Conservation (phyloP, 1,139 yeast genomes). For the Protomyces gravidus region DNA sequence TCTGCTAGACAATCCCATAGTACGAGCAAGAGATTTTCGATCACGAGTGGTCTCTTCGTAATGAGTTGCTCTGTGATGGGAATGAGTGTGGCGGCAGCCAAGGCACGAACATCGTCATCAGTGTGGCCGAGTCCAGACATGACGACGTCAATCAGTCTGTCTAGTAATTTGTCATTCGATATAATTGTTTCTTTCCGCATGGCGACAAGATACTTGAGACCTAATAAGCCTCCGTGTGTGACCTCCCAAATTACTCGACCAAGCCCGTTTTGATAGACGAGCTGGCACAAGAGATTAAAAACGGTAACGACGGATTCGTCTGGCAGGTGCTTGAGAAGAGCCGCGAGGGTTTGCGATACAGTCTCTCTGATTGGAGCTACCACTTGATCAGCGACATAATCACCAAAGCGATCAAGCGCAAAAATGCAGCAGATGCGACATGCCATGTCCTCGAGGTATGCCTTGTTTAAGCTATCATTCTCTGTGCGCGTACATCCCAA, state of each 20-base stretch:
- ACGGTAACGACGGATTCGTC: constrained; percentile 53
- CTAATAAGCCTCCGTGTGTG: constrained; percentile 96
- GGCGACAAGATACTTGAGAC: constrained; percentile 85
- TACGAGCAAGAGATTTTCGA: constrained; percentile 64
- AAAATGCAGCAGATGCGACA: constrained; percentile 81
- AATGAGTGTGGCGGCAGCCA: constrained; percentile 85
- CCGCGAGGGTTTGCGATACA: constrained; percentile 91
- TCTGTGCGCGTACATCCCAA: constrained; percentile 57
- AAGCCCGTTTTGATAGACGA: constrained; percentile 62
- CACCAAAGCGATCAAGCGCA: constrained; percentile 93
- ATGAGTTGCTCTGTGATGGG: constrained; percentile 89
- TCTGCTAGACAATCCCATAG: constrained; percentile 86
- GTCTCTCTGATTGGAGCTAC: constrained; percentile 98
- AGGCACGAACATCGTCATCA: constrained; percentile 96
- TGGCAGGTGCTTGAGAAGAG: constrained; percentile 68
- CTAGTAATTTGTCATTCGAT: constrained; percentile 55
- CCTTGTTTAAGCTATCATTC: constrained; percentile 61
- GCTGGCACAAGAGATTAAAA: constrained; percentile 60
- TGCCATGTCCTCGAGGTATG: constrained; percentile 80
- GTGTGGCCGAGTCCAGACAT: constrained; percentile 72
- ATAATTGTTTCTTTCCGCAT: constrained; percentile 76
- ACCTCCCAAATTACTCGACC: constrained; percentile 78
- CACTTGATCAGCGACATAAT: constrained; percentile 94
- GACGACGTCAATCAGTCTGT: constrained; percentile 76
- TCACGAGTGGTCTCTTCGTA: constrained; percentile 54